These are phyloP conservation scores for Pseudogymnoascus sp. DNA, from an alignment of 2,329 filamentous ascomycete species.

Conservation along the genomic window DNA sequence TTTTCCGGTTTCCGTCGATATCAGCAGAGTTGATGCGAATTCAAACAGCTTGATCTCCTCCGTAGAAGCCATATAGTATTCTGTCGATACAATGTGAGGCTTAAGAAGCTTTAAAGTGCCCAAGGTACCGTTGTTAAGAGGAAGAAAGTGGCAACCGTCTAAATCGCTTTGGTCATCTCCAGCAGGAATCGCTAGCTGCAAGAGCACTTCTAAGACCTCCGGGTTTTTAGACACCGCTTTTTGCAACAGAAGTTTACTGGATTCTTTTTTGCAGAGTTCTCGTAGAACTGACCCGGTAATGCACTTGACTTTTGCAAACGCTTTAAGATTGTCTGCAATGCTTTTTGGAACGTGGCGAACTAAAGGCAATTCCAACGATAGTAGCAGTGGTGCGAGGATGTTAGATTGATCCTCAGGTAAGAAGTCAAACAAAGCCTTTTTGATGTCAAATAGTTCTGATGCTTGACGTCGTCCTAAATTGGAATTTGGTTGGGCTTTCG, in stretches of 20 bases:
- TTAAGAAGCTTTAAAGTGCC: conserved; percentile 13
- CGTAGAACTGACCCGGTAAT: conserved; percentile 17
- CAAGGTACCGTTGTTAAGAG: conserved; percentile 20
- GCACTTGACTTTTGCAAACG: conserved; percentile 9
- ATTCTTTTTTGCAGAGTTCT: conserved; percentile 15
- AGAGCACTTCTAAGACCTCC: conserved; percentile 10
- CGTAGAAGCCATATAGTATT: conserved; percentile 15
- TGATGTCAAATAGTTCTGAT: conserved; percentile 12
- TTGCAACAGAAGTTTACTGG: not conserved
- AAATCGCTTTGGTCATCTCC: conserved; percentile 16
- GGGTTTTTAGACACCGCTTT: conserved; percentile 6
- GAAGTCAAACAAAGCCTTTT: conserved; percentile 22
- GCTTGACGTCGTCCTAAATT: not conserved
- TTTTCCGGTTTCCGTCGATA: conserved; percentile 7
- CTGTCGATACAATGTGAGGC: not conserved
- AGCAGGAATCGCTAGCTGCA: conserved; percentile 11
- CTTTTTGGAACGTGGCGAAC: conserved; percentile 7
- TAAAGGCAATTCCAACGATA: not conserved
- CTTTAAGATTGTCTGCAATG: conserved; percentile 13
- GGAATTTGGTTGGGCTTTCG: conserved; percentile 12
- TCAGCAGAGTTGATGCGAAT: conserved; percentile 18
- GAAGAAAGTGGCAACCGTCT: conserved; percentile 23
- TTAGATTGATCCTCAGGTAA: conserved; percentile 12
- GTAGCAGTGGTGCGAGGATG: not conserved
- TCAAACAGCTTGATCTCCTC: conserved; percentile 20